phyloP scores from a whole-genome alignment of 768 basidiomycete species.

The Lactarius evosmus region DNA sequence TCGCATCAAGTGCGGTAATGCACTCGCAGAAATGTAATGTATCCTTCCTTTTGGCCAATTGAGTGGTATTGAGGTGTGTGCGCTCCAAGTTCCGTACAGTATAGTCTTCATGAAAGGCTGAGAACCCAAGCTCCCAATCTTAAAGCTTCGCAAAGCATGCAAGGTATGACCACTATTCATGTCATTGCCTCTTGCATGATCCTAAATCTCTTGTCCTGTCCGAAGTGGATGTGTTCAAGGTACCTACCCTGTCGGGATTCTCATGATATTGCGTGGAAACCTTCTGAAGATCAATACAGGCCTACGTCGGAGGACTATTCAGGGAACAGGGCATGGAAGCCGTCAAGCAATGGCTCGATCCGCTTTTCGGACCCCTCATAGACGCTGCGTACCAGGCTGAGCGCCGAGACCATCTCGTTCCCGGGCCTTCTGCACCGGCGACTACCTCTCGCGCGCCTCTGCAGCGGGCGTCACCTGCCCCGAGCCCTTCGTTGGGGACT shows the following conservation, averaged over 20 bases:
- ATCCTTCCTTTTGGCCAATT: not conserved
- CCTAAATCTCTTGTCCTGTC: not conserved
- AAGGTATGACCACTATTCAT: not conserved
- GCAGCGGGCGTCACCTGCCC: not conserved
- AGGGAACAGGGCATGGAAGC: slow-evolving; percentile 15
- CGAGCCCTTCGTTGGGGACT: not conserved
- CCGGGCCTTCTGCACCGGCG: not conserved
- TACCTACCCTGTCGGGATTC: not conserved
- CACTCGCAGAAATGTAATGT: not conserved
- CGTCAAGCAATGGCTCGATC: slow-evolving; percentile 11
- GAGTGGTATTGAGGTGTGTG: not conserved
- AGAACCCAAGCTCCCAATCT: not conserved
- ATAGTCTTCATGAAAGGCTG: slow-evolving; percentile 6
- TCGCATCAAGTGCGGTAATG: not conserved
- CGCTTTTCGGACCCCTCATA: slow-evolving; percentile 4
- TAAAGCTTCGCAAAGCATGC: not conserved
- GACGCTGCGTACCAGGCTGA: slow-evolving; percentile 3
- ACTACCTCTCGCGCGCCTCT: not conserved
- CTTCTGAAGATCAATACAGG: slow-evolving; percentile 3
- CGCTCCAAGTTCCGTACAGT: not conserved
- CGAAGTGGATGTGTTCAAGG: slow-evolving; percentile 23
- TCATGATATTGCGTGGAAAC: not conserved
- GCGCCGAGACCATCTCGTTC: not conserved
- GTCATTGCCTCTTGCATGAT: no score
- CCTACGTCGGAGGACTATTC: slow-evolving; percentile 21